phyloP scores from a whole-genome alignment of 2,329 filamentous ascomycete genomes.

The Achaetomium macrosporum region DNA sequence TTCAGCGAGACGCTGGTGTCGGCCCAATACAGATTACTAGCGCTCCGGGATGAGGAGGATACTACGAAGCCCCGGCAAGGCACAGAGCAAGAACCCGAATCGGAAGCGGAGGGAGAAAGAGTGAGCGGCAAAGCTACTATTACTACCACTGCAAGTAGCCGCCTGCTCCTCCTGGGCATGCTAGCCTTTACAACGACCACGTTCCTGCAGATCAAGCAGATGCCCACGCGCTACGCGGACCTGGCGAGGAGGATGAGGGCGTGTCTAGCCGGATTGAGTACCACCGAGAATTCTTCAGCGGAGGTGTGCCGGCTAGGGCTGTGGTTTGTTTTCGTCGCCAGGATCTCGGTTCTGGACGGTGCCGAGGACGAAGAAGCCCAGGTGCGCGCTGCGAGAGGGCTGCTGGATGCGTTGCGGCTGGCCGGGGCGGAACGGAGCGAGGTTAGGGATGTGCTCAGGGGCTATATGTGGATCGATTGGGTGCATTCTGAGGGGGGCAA shows the following conservation, averaged over 20 bases:
- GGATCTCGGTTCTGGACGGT: conserved; percentile 3
- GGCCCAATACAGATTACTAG: conserved; percentile 29
- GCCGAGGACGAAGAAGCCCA: conserved; percentile 1
- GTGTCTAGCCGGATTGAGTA: no score
- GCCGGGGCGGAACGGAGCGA: not conserved
- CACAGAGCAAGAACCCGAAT: no score
- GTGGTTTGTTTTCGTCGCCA: conserved; percentile 13
- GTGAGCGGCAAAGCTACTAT: no score
- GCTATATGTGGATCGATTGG: conserved; percentile 15
- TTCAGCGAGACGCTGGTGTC: conserved; percentile 30
- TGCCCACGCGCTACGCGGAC: conserved; percentile 5
- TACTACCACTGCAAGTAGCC: no score
- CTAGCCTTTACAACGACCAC: conserved; percentile 28
- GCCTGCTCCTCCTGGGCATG: conserved; percentile 26
- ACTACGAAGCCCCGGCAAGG: not conserved
- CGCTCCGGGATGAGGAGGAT: conserved; percentile 21
- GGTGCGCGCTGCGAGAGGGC: not conserved
- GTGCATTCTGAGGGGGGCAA: conserved; percentile 4
- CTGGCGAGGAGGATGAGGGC: conserved; percentile 3
- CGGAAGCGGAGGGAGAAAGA: conserved; percentile 7
- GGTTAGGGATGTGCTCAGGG: conserved; percentile 7
- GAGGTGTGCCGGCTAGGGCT: conserved; percentile 1
- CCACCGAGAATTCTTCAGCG: no score
- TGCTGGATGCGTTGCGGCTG: not conserved
- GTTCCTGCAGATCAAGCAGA: conserved; percentile 12